phyloP scores from a whole-genome alignment of 2,329 filamentous ascomycete species.

The Penicillium sp. region DNA sequence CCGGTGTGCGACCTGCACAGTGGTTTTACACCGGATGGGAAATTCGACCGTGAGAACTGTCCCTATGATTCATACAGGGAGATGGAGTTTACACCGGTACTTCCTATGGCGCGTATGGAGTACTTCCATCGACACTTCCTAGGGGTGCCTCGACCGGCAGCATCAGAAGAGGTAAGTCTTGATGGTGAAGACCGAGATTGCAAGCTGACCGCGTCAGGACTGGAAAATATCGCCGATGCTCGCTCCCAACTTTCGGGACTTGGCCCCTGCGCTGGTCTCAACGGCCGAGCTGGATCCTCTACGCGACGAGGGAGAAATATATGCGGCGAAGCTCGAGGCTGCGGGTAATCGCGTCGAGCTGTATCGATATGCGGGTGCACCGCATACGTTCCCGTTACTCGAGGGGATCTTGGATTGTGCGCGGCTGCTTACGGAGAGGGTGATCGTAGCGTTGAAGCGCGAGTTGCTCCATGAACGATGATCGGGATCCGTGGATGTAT shows the following conservation, averaged over 20 bases:
- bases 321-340: slow-evolving; percentile 35
- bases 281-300: slow-evolving; percentile 42
- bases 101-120: slow-evolving; percentile 36
- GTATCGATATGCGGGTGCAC: slow-evolving; percentile 30
- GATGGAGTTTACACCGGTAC: slow-evolving; percentile 34
- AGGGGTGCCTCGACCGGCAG: slow-evolving; percentile 34
- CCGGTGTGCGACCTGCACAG: slow-evolving; percentile 36
- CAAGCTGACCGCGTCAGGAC: slow-evolving; percentile 26
- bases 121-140: slow-evolving; percentile 40
- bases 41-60: slow-evolving; percentile 33
- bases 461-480: slow-evolving; percentile 13
- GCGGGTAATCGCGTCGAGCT: slow-evolving; percentile 33
- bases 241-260: slow-evolving; percentile 30
- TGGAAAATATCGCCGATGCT: slow-evolving; percentile 43
- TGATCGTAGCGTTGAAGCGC: slow-evolving; percentile 26
- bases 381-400: slow-evolving; percentile 31
- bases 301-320: slow-evolving; percentile 41
- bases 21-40: slow-evolving; percentile 33
- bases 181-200: neutral
- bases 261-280: slow-evolving; percentile 38
- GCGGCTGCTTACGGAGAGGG: slow-evolving; percentile 26
- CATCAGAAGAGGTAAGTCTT: slow-evolving; percentile 32
- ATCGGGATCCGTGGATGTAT: neutral
- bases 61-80: slow-evolving; percentile 40
- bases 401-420: slow-evolving; percentile 31